Evolutionary conservation across 768 basidiomycete genomes (phyloP), one percentile per base, ranked within the genome.

Genomic region (Dioszegia crocea): DNA sequence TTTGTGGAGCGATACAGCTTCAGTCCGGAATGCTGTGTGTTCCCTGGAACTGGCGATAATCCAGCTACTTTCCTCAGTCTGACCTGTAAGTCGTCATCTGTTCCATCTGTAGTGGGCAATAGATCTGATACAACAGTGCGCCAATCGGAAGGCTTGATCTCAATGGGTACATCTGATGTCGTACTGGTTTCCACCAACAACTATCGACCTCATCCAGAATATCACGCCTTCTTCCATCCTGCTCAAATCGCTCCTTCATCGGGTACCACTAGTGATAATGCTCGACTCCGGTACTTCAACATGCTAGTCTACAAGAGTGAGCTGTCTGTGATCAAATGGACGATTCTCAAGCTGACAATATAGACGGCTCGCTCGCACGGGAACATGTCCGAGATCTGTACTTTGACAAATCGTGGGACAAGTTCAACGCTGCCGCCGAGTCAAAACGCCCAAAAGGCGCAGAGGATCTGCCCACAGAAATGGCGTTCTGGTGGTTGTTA

Each of bases 221-320:
- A 69, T 54, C 75, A 77, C 57, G 65, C 74, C 27, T 74, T 76
- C 54, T 70, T 72, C 56, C 73, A 3, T 82, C 83, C 73, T 79
- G 88, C 60, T 83, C 87, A 3, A 85, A 8, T 89, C 86, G 4
- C 88, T 88, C 76, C 81, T 87, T 19, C 40, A 19, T 6, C 8
- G 6, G 70, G 77, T 3, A 43, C 45, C 10, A 4, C 41, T 19
- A 23, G 51, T 38, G 27, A 44, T 45, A 36, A 50, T 1, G 65
- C 63, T 14, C 46, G 40, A 11, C 52, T 75, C 27, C 33, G 64
- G 31, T 85, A 88, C 68, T 90, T 92, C 70, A 87, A 85, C 30
- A 94, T 94, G 90, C 82, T 93, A 10, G 91, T 89, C 75, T 91
- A 91, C 80, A 92, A 91, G 88, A 91, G 77, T 74, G 60, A 67